Evolutionary conservation across 2,329 filamentous ascomycete genomes (phyloP), one percentile per base, ranked within the genome.

Genomic region (Trichophyton equinum): DNA sequence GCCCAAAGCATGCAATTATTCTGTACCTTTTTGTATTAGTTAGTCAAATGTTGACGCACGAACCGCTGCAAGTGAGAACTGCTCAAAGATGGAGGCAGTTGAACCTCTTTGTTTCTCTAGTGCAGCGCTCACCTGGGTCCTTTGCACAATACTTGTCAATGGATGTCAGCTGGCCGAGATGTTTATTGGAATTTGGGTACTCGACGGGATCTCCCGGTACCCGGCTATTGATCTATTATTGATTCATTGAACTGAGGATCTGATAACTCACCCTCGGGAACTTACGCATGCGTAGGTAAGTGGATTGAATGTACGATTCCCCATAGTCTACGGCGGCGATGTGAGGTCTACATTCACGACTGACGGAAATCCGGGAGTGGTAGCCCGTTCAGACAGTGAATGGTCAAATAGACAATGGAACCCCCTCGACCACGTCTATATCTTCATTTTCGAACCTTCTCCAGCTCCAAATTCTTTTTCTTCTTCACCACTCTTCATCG

Each of bases 271-370:
- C 40, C 25, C 25, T 25, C 36, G 11, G 55, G 40, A 57, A 40
- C 36, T 40, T 57, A 57, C 40, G 33, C 55, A 25, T 42, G 33
- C 36, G 55, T 20, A 11, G 8, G 40, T 57, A 57, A 7, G 22
- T 1, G 15, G 22, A 2, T n/a, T n/a, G 27, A n/a, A 36, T 2
- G 25, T 9, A n/a, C n/a, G 15, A 6, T 4, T 11, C 9, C 33
- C 11, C 33, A 38, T 33, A 25, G 22, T 27, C 33, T 57, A 44
- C 55, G 36, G 33, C 55, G 22, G 33, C 36, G 18, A 30, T 38
- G 33, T 22, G 18, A 57, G 22, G 22, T 57, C 22, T 57, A 57
- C 25, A 57, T 57, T 57, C 55, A 57, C 55, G 36, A 42, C 36
- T 5, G 11, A 18, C 40, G 22, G 15, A 11, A 30, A 57, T 27